A percentile compares a stretch with the other conserved stretches of the same genome.
Evolutionary conservation across 176 grass and related monocot genomes (phyloP).

Genomic region (Tillandsia fasciculata): DNA sequence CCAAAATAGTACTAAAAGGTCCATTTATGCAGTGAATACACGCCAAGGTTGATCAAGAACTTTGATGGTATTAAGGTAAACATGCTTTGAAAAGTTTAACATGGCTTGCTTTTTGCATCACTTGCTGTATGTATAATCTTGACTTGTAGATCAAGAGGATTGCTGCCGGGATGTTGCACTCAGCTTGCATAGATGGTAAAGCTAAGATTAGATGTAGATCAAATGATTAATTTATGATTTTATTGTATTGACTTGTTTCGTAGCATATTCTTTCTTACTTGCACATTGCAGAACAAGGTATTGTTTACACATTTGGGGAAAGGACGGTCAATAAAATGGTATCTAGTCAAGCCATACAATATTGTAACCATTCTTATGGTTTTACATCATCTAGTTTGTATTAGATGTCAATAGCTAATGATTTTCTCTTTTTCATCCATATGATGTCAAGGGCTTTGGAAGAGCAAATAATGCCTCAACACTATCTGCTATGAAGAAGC

Average conservation of each 20-base stretch:
- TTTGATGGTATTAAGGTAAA: constrained; percentile 74
- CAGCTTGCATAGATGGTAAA: constrained; percentile 88
- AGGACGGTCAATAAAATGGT: constrained; percentile 59
- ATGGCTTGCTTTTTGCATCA: not conserved
- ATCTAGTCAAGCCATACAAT: constrained; percentile 19
- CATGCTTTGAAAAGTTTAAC: not conserved
- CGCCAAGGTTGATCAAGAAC: constrained; percentile 81
- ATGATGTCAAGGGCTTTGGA: constrained; percentile 53
- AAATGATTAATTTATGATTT: not conserved
- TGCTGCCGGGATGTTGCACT: constrained; percentile 93
- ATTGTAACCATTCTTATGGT: constrained; percentile 22
- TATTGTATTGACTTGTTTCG: not conserved
- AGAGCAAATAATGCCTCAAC: constrained; percentile 46
- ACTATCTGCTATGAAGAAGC: constrained; percentile 55
- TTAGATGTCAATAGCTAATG: constrained; percentile 20
- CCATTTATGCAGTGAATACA: constrained; percentile 85
- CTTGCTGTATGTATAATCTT: not conserved
- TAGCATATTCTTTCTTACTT: not conserved
- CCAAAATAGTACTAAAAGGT: constrained; percentile 27
- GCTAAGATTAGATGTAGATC: constrained; percentile 13
- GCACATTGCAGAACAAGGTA: constrained; percentile 61
- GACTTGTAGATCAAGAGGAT: constrained; percentile 57
- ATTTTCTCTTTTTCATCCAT: constrained; percentile 1
- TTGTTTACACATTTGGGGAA: constrained; percentile 77
- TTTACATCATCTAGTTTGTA: constrained; percentile 6